Percentiles rank a stretch among this genome's conserved stretches.
Evolutionary conservation across 2,329 filamentous ascomycete genomes (phyloP).

Genomic region (Stemphylium lycopersici): DNA sequence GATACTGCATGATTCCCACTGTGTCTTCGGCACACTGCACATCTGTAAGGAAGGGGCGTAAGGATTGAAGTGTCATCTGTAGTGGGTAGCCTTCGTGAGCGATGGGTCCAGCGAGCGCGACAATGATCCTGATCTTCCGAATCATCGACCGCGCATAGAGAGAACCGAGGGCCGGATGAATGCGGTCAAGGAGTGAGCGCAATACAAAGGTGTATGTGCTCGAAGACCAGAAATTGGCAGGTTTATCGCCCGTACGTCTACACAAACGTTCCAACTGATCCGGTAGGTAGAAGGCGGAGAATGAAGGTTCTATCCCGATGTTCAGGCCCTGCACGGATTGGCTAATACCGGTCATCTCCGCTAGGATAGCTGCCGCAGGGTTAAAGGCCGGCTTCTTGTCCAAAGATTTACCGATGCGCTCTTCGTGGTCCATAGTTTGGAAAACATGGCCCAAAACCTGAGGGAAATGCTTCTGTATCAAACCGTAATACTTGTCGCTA

Average conservation of each 20-base stretch:
- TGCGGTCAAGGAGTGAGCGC: constrained; percentile 77
- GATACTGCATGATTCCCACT: constrained; percentile 83
- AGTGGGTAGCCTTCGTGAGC: constrained; percentile 81
- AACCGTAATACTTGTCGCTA: constrained; percentile 65
- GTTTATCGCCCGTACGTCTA: constrained; percentile 66
- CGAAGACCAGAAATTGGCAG: constrained; percentile 74
- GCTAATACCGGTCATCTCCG: constrained; percentile 71
- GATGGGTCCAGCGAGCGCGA: constrained; percentile 75
- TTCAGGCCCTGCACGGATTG: constrained; percentile 71
- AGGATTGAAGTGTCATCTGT: constrained; percentile 85
- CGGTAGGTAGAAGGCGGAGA: constrained; percentile 77
- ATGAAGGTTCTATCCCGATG: constrained; percentile 83
- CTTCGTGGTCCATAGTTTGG: constrained; percentile 62
- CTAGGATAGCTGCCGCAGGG: constrained; percentile 68
- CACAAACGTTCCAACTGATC: constrained; percentile 81
- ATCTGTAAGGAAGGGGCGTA: constrained; percentile 79
- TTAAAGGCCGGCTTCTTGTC: constrained; percentile 68
- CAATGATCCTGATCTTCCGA: constrained; percentile 80
- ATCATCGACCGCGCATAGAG: constrained; percentile 86
- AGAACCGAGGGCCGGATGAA: constrained; percentile 83
- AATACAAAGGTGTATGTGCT: constrained; percentile 75
- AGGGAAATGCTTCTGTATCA: constrained; percentile 73
- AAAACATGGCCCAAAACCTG: constrained; percentile 79
- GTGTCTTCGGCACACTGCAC: constrained; percentile 89
- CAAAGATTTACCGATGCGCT: constrained; percentile 36